Evolutionary conservation across 441 rosid genomes (phyloP).

Genomic region (California macrophylla): DNA sequence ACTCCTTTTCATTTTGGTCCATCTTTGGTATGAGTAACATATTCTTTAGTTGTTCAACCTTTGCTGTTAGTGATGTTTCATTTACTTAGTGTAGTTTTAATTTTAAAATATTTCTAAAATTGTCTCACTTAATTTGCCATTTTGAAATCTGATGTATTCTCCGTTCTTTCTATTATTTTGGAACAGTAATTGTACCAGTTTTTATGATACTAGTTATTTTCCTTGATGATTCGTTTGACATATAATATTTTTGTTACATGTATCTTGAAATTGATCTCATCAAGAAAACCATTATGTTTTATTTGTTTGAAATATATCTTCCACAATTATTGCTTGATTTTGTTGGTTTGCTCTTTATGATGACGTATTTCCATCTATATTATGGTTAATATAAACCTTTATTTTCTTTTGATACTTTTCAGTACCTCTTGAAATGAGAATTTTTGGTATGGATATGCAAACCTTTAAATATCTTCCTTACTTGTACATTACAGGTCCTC

Average conservation of each 20-base stretch:
- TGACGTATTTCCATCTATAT: neutral
- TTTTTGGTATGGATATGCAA: neutral
- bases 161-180: neutral
- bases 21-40: neutral
- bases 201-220: neutral
- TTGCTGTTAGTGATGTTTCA: neutral
- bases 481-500: slow-evolving; percentile 44
- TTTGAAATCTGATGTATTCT: neutral
- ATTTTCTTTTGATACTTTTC: slow-evolving; percentile 6
- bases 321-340: neutral
- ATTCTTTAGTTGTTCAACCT: neutral
- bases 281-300: neutral
- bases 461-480: slow-evolving; percentile 7
- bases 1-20: neutral
- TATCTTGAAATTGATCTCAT: neutral
- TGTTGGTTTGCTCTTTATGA: neutral
- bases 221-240: neutral
- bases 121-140: neutral
- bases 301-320: neutral
- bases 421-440: neutral
- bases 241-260: neutral
- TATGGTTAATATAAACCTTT: neutral
- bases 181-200: neutral
- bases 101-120: neutral
- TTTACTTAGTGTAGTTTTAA: neutral